Conservation (phyloP, 306 rosid genomes). For the Cucurbita pepo region DNA sequence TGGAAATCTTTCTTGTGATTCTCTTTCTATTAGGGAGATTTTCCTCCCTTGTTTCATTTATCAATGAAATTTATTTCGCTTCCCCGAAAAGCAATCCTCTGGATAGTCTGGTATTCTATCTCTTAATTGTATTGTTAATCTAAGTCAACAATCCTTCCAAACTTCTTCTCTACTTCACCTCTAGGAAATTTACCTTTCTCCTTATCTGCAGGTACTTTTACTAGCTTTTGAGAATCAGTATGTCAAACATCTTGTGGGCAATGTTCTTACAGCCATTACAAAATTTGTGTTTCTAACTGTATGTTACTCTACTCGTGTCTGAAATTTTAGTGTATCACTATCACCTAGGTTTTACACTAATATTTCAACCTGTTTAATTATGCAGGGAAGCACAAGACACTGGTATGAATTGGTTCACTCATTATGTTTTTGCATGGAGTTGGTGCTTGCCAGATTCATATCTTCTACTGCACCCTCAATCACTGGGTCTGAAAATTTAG, state of each 20-base stretch:
- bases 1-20: too few species aligned
- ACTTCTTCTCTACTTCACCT: not conserved
- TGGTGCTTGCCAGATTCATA: constrained; percentile 18
- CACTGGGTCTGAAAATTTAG: constrained; percentile 16
- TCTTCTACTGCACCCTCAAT: constrained; percentile 6
- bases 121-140: not conserved
- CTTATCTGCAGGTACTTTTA: constrained; percentile 17
- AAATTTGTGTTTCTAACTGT: constrained; percentile 14
- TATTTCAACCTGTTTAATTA: not conserved
- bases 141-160: not conserved
- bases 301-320: not conserved
- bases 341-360: not conserved
- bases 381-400: constrained; percentile 21
- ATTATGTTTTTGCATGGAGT: constrained; percentile 31
- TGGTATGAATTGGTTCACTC: constrained; percentile 22
- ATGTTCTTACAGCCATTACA: constrained; percentile 15
- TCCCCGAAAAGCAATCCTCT: not conserved
- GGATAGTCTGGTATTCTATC: not conserved
- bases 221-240: constrained; percentile 12
- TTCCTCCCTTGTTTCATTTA: too few species aligned
- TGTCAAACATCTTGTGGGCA: constrained; percentile 24
- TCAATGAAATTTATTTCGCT: too few species aligned
- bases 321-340: not conserved
- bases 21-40: too few species aligned
- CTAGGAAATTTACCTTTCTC: not conserved